Base-by-base conservation (phyloP, 495 filamentous ascomycete species). In the Lasiosphaeria miniovina region DNA sequence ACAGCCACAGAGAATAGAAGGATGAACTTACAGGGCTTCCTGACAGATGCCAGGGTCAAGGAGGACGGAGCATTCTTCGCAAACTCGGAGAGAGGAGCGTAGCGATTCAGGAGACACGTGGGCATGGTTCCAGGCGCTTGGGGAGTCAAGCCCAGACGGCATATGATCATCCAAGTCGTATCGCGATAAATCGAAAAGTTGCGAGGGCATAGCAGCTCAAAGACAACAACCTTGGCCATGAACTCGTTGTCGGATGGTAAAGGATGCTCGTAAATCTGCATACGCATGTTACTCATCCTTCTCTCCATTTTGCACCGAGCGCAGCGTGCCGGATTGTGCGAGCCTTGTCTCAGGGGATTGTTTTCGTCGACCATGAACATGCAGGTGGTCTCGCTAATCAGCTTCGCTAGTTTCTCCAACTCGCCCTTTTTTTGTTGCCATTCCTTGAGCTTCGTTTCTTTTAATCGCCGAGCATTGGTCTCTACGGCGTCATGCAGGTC, bases 201-300 rank as follows among this genome's bases (percentile, higher is more conserved):
- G 7, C 57, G 17, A 4, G 77, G 78, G 50, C 71, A 70, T 4
- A 52, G 54, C 2, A 84, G 65, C 57, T 84, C 80, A 38, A 83
- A 83, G 3, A 81, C 36, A 4, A 75, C 60, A 1, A 61, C 61
- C 49, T 72, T 71, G 0, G 65, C 65, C 15, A 66, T 57, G 5
- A 64, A 24, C 24, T 24, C 24, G 2, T 66, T 34, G 4, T 72
- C 57, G 2, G 49, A 15, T 0, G 82, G 81, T 1, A 85, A 69
- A n/a, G 73, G 73, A 56, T 75, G 61, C 61, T 85, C 82, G 36
- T 80, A 72, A 31, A 74, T 58, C 51, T 60, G 6, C 24, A 83
- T 78, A 1, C 67, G 52, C n/a, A 80, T 65, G 31, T 63, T 50
- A 5, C 67, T 61, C 50, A 74, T 38, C 43, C 72, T 17, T 9